phyloP scores from a whole-genome alignment of 2,329 filamentous ascomycete species.

The Talaromyces pinophilus region DNA sequence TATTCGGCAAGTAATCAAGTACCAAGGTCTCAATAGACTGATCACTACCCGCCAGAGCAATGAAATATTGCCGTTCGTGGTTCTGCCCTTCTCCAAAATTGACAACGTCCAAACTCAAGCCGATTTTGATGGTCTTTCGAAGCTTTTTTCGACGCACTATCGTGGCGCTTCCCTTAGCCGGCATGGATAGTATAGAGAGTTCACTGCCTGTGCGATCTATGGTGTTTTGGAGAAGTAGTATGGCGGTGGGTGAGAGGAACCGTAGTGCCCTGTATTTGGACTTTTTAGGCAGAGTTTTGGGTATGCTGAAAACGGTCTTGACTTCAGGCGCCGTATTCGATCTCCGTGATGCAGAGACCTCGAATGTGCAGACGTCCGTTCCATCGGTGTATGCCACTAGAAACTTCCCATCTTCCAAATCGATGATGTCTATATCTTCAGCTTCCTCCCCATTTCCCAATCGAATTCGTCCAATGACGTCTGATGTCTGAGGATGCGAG shows the following conservation, averaged over 20 bases:
- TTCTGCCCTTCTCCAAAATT: constrained; percentile 60
- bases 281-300: constrained; percentile 39
- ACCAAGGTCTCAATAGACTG: constrained; percentile 77
- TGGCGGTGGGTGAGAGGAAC: constrained; percentile 55
- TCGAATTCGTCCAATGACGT: constrained; percentile 57
- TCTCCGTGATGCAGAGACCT: constrained; percentile 55
- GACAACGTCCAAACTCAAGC: constrained; percentile 75
- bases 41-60: constrained; percentile 79
- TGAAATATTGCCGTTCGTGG: constrained; percentile 71
- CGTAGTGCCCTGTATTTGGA: constrained; percentile 59
- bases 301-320: constrained; percentile 43
- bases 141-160: constrained; percentile 60
- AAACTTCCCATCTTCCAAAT: constrained; percentile 51
- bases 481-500: constrained; percentile 51
- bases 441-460: constrained; percentile 55
- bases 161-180: constrained; percentile 37
- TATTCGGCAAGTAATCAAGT: constrained; percentile 62
- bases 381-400: constrained; percentile 78
- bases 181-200: constrained; percentile 50
- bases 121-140: constrained; percentile 68
- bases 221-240: constrained; percentile 59
- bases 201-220: constrained; percentile 58
- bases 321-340: constrained; percentile 43
- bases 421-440: constrained; percentile 48
- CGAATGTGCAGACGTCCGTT: constrained; percentile 69